These are phyloP conservation scores for Termitomyces sp. DNA, from an alignment of 768 basidiomycete species.

Conservation along the genomic window DNA sequence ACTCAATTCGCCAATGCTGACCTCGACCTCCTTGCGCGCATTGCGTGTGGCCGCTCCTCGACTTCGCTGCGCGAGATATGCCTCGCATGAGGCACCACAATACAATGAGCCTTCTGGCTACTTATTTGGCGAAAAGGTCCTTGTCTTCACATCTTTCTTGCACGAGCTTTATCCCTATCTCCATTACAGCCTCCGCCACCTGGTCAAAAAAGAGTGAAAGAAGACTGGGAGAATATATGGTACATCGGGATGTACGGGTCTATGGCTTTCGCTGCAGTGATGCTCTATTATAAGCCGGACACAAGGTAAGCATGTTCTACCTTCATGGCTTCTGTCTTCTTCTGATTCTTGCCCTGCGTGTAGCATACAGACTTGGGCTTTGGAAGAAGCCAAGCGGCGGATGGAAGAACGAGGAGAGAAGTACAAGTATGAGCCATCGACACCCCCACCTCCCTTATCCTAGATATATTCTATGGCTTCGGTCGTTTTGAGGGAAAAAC, in stretches of 20 bases:
- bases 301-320: slow-evolving; percentile 58
- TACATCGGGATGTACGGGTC: slow-evolving; percentile 89
- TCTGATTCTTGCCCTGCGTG: neutral
- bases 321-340: neutral
- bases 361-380: slow-evolving; percentile 91
- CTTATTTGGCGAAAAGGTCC: slow-evolving; percentile 86
- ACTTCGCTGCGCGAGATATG: slow-evolving; percentile 41
- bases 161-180: neutral
- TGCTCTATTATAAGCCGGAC: slow-evolving; percentile 90
- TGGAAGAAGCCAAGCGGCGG: slow-evolving; percentile 81
- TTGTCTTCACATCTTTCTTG: slow-evolving; percentile 9
- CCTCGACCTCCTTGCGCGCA: slow-evolving; percentile 44
- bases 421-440: slow-evolving; percentile 71
- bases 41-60: slow-evolving; percentile 33
- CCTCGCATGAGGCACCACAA: slow-evolving; percentile 74
- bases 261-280: slow-evolving; percentile 68
- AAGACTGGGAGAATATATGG: slow-evolving; percentile 91
- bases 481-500: neutral
- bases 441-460: slow-evolving; percentile 21
- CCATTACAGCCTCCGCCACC: slow-evolving; percentile 59
- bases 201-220: slow-evolving; percentile 81
- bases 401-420: slow-evolving; percentile 94
- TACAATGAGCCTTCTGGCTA: slow-evolving; percentile 88
- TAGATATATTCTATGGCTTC: slow-evolving; percentile 9
- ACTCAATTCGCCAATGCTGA: slow-evolving; percentile 29